Evolutionary conservation across 768 basidiomycete genomes (phyloP).

Genomic region (Myochromella boudieri): DNA sequence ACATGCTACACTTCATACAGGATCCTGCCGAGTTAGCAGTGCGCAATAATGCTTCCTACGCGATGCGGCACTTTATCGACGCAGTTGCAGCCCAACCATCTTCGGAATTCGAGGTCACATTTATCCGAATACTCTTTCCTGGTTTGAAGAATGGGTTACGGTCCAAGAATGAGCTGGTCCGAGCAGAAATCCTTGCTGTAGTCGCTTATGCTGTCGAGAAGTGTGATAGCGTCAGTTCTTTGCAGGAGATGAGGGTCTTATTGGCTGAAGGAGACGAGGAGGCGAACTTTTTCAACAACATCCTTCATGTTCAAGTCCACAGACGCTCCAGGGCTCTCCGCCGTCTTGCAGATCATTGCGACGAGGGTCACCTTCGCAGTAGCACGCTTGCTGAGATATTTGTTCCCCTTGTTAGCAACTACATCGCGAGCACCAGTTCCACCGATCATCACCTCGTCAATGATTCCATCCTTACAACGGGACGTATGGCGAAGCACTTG

Average conservation of each 20-base stretch:
- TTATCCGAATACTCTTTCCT: constrained; percentile 69
- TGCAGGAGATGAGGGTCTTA: constrained; percentile 81
- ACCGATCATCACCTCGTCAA: constrained; percentile 87
- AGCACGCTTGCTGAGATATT: constrained; percentile 78
- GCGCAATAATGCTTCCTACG: constrained; percentile 74
- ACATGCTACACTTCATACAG: constrained; percentile 82
- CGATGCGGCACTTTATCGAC: constrained; percentile 79
- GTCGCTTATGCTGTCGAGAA: constrained; percentile 71
- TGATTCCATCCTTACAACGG: constrained; percentile 81
- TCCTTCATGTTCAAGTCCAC: constrained; percentile 91
- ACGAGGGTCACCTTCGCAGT: constrained; percentile 64
- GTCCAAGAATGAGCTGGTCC: constrained; percentile 83
- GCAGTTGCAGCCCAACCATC: constrained; percentile 41
- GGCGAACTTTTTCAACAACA: constrained; percentile 96
- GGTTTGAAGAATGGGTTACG: constrained; percentile 78
- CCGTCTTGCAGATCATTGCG: constrained; percentile 76
- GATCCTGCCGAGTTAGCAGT: constrained; percentile 88
- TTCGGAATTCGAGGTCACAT: constrained; percentile 49
- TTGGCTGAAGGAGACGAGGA: constrained; percentile 90
- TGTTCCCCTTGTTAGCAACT: constrained; percentile 84
- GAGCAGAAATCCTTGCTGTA: constrained; percentile 79
- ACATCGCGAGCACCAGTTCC: constrained; percentile 58
- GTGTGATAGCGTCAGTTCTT: constrained; percentile 53
- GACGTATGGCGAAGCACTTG: constrained; percentile 73
- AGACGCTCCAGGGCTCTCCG: constrained; percentile 84